A percentile compares a stretch with the other conserved stretches of the same genome.
Evolutionary conservation across 164 flowering plant genomes (phyloP).

Genomic region (Protea cynaroides): DNA sequence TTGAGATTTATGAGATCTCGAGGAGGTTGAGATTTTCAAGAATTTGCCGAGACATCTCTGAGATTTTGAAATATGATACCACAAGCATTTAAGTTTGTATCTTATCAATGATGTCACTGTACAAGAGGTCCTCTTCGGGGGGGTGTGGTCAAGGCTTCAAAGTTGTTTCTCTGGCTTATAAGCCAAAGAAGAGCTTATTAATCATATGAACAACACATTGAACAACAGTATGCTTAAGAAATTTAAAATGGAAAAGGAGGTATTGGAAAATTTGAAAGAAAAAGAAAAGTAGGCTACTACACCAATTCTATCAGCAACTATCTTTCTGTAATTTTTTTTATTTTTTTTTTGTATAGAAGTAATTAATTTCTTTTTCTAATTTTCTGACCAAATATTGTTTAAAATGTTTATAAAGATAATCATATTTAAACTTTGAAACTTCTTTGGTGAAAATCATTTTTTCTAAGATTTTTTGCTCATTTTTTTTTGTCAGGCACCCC

Average conservation of each 20-base stretch:
- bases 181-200: background rate
- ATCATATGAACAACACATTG: background rate
- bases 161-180: background rate
- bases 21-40: too few species aligned
- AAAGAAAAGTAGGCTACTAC: background rate
- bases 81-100: background rate
- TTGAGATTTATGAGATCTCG: too few species aligned
- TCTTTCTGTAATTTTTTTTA: background rate
- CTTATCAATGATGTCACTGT: background rate
- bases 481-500: constrained; percentile 29
- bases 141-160: too few species aligned
- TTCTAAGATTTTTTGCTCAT: background rate
- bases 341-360: background rate
- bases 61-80: too few species aligned
- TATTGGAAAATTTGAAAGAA: background rate
- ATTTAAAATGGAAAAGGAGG: too few species aligned
- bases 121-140: background rate
- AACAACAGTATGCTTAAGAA: too few species aligned
- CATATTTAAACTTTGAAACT: background rate
- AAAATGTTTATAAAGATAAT: background rate
- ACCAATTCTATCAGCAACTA: background rate
- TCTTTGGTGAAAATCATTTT: background rate
- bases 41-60: too few species aligned
- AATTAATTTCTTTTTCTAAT: too few species aligned
- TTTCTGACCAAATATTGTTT: background rate